phyloP scores from a whole-genome alignment of 139 green algal species.

The Medakamo hakoo region DNA sequence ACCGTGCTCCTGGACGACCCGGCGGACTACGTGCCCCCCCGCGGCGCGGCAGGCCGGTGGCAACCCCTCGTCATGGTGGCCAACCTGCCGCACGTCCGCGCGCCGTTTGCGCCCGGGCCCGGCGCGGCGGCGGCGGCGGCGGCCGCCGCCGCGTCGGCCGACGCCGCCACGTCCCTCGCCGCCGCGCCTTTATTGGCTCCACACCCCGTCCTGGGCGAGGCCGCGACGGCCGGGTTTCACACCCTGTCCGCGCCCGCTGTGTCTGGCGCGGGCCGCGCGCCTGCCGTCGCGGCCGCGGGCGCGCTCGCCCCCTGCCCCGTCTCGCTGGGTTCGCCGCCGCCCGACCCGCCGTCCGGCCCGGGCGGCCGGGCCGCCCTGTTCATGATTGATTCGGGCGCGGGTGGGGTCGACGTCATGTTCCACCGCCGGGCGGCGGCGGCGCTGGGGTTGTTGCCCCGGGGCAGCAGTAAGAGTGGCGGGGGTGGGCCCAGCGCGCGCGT shows the following conservation, averaged over 20 bases:
- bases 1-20: conserved; percentile 19
- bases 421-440: conserved; percentile 17
- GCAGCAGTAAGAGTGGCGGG: no score
- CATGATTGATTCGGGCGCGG: conserved; percentile 30
- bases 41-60: conserved; percentile 9
- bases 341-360: not conserved
- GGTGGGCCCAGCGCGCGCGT: not conserved
- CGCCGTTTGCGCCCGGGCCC: conserved; percentile 12
- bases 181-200: not conserved
- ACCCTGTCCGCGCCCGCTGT: no score
- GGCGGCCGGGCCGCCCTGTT: no score
- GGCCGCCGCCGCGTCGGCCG: no score
- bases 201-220: no score
- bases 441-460: conserved; percentile 9
- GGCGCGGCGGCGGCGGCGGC: no score
- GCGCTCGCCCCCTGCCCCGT: no score
- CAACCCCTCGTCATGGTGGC: conserved; percentile 20
- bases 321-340: no score
- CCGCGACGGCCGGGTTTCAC: no score
- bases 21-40: conserved; percentile 4
- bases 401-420: conserved; percentile 26
- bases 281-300: no score
- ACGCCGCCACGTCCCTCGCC: not conserved
- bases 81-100: conserved; percentile 28
- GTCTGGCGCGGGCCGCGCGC: no score